Evolutionary conservation across 192 early-diverging fungal species (phyloP), one percentile per base, ranked within the genome.

Genomic region (Coemansia sp.): DNA sequence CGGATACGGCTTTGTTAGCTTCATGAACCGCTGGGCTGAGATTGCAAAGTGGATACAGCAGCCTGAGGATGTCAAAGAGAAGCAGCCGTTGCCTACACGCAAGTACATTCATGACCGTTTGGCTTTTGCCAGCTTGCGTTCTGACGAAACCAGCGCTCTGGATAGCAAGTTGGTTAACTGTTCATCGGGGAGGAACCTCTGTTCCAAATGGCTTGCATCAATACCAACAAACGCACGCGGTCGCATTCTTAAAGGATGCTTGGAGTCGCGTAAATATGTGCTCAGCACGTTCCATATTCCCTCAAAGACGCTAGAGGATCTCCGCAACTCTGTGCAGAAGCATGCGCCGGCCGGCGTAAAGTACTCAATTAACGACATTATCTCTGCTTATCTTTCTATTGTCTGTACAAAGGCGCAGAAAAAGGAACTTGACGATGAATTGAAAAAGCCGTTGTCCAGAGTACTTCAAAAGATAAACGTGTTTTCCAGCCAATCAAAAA

Each of bases 21-120:
- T 76, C 63, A 50, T 76, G 40, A 60, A 63, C 8, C 69, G 64
- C 2, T 76, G 74, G 69, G 68, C 64, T 17, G 65, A 70, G 13
- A 56, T 53, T 16, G 7, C n/a, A 55, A 43, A 1, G 5, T 65
- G 63, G 55, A 49, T 71, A 45, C 58, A 65, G 6, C 46, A 53
- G n/a, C 7, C 5, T 20, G 8, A 22, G 13, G 58, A 43, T 22
- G 43, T 12, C 25, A 25, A 25, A 0, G 13, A 56, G 54, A 56
- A 56, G 32, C 6, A n/a, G 5, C 22, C 54, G 25, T 14, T 56
- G 7, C 32, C 54, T 1, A 11, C 54, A 20, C 54, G 13, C 32
- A 10, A 22, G 8, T 56, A 37, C 32, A 37, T 32, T 8, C 20
- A 56, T 37, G 17, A 56, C 13, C 17, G 20, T 10, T 22, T 10